phyloP scores from a whole-genome alignment of 2,329 filamentous ascomycete species.

The Diaporthe longicolla region DNA sequence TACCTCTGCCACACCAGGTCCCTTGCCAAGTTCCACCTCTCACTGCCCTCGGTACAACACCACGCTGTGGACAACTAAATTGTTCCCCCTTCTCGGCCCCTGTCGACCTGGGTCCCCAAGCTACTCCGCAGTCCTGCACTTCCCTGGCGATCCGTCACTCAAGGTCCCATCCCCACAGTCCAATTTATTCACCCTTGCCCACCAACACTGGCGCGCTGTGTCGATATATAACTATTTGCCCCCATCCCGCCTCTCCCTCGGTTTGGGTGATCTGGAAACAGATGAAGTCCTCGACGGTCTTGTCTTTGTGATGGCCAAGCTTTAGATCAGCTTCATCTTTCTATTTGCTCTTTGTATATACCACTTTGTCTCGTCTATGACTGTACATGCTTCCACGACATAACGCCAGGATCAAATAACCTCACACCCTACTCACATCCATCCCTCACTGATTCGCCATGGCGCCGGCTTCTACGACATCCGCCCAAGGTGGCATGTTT shows the following conservation, averaged over 20 bases:
- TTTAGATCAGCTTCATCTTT: conserved; percentile 18
- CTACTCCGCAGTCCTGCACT: conserved; percentile 46
- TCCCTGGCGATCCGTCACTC: conserved; percentile 43
- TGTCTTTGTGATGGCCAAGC: conserved; percentile 25
- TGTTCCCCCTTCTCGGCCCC: conserved; percentile 26
- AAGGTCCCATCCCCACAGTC: conserved; percentile 43
- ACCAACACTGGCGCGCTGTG: conserved; percentile 54
- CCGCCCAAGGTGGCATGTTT: conserved; percentile 66
- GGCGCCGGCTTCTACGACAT: conserved; percentile 62
- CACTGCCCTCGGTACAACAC: conserved; percentile 24
- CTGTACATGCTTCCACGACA: conserved; percentile 21
- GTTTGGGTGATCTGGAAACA: conserved; percentile 42
- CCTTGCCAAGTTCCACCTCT: conserved; percentile 35
- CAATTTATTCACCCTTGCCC: conserved; percentile 36
- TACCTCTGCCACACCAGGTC: neutral
- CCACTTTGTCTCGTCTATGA: conserved; percentile 13
- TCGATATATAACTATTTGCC: conserved; percentile 58
- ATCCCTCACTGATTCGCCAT: conserved; percentile 49
- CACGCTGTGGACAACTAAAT: conserved; percentile 10
- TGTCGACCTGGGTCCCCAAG: conserved; percentile 43
- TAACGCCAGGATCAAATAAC: neutral
- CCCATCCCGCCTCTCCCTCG: conserved; percentile 52
- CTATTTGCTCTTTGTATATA: conserved; percentile 38
- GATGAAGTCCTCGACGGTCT: conserved; percentile 20
- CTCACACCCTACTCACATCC: conserved; percentile 11